Evolutionary conservation across 768 basidiomycete genomes (phyloP).

Genomic region (Gymnopilus dilepis): DNA sequence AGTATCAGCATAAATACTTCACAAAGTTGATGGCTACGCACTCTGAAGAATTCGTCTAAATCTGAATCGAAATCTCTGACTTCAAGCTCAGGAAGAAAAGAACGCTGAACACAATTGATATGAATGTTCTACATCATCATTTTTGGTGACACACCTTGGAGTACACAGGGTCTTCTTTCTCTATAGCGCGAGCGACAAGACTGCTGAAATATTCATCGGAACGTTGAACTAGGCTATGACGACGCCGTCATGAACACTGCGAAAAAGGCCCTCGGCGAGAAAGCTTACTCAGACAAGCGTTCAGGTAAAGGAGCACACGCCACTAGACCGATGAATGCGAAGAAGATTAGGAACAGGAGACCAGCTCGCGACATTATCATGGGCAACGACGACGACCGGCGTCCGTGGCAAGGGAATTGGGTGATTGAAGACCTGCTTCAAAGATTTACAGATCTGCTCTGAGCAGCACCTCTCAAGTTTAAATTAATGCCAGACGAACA

Average conservation of each 20-base stretch:
- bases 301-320: neutral
- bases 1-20: neutral
- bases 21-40: neutral
- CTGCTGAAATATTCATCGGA: neutral
- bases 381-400: constrained; percentile 8
- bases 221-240: neutral
- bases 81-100: neutral
- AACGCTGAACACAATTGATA: neutral
- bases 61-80: neutral
- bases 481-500: neutral
- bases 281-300: neutral
- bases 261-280: too few species aligned
- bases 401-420: neutral
- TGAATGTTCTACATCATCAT: neutral
- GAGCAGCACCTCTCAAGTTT: neutral
- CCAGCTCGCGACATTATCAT: constrained; percentile 6
- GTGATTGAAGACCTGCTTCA: constrained; percentile 5
- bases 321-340: neutral
- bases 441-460: constrained; percentile 1
- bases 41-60: neutral
- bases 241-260: too few species aligned
- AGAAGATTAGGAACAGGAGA: constrained; percentile 1
- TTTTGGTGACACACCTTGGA: neutral
- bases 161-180: neutral
- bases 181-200: neutral